phyloP scores from a whole-genome alignment of 1,139 yeast species.

The Cylindricascospora bacillispora region DNA sequence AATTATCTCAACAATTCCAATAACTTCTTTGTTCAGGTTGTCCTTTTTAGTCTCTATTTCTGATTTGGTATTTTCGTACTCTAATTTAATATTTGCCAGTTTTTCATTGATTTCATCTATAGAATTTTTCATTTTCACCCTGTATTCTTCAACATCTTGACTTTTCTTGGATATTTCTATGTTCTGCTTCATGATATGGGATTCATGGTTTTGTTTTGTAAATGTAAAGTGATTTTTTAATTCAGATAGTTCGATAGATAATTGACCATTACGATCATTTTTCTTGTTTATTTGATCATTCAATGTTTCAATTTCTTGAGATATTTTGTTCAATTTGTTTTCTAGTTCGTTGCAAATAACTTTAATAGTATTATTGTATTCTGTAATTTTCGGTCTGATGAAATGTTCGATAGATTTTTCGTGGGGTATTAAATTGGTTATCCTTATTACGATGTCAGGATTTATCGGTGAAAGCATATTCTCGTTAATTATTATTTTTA shows the following conservation, averaged over 20 bases:
- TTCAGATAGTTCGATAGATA: slow-evolving; percentile 39
- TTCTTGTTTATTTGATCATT: slow-evolving; percentile 38
- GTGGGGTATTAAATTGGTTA: not conserved
- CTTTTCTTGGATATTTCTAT: slow-evolving; percentile 43
- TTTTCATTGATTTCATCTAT: slow-evolving; percentile 8
- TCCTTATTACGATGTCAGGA: too few species aligned
- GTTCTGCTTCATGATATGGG: slow-evolving; percentile 35
- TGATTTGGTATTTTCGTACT: slow-evolving; percentile 22
- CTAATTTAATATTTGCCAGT: slow-evolving; percentile 25
- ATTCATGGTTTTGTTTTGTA: slow-evolving; percentile 41
- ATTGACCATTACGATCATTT: slow-evolving; percentile 38
- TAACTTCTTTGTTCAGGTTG: slow-evolving; percentile 40
- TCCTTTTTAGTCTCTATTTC: slow-evolving; percentile 33
- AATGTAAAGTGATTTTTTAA: slow-evolving; percentile 33
- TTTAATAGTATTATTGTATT: slow-evolving; percentile 34
- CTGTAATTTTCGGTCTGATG: not conserved
- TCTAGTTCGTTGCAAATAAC: slow-evolving; percentile 38
- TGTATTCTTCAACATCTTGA: slow-evolving; percentile 34
- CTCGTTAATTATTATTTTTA: too few species aligned
- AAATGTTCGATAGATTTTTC: not conserved
- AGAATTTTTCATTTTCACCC: slow-evolving; percentile 25
- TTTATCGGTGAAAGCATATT: too few species aligned
- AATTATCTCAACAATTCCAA: slow-evolving; percentile 43
- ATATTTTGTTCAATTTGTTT: slow-evolving; percentile 33
- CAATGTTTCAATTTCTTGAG: slow-evolving; percentile 33